phyloP scores from a whole-genome alignment of 257 asterid species.

The Ajuga chamaepitys region DNA sequence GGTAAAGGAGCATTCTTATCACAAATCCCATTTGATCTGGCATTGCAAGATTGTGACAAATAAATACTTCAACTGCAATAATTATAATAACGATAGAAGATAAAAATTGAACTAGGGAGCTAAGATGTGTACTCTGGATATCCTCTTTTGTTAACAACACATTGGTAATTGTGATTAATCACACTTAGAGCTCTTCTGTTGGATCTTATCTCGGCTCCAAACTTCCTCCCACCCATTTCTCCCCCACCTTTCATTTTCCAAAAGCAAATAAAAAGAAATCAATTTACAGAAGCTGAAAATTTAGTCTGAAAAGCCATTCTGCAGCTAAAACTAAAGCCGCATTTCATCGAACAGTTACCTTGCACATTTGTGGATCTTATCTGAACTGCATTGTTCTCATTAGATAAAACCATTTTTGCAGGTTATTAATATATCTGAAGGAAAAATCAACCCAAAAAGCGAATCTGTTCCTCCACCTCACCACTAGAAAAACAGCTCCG shows the following conservation, averaged over 20 bases:
- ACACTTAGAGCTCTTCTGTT: conserved; percentile 56
- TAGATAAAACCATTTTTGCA: conserved; percentile 34
- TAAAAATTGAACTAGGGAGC: background rate
- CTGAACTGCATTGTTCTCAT: conserved; percentile 45
- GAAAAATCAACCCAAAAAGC: conserved; percentile 1
- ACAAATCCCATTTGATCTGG: conserved; percentile 49
- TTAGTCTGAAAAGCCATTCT: background rate
- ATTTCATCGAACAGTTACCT: conserved; percentile 29
- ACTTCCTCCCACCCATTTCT: conserved; percentile 42
- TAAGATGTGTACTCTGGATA: conserved; percentile 53
- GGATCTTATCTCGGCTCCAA: conserved; percentile 56
- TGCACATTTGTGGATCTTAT: conserved; percentile 34
- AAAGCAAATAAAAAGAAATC: background rate
- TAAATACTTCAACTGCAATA: background rate
- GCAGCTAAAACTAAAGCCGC: background rate
- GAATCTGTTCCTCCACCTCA: conserved; percentile 8
- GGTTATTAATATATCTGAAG: conserved; percentile 19
- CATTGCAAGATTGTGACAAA: conserved; percentile 14
- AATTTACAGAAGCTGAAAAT: background rate
- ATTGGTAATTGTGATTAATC: conserved; percentile 52
- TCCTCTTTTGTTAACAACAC: conserved; percentile 54
- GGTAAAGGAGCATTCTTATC: conserved; percentile 37
- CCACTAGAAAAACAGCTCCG: conserved; percentile 5
- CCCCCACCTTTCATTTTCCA: conserved; percentile 35
- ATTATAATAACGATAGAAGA: background rate